Conservation (phyloP, 2,329 filamentous ascomycete genomes). For the Colletotrichum lindemuthianum region DNA sequence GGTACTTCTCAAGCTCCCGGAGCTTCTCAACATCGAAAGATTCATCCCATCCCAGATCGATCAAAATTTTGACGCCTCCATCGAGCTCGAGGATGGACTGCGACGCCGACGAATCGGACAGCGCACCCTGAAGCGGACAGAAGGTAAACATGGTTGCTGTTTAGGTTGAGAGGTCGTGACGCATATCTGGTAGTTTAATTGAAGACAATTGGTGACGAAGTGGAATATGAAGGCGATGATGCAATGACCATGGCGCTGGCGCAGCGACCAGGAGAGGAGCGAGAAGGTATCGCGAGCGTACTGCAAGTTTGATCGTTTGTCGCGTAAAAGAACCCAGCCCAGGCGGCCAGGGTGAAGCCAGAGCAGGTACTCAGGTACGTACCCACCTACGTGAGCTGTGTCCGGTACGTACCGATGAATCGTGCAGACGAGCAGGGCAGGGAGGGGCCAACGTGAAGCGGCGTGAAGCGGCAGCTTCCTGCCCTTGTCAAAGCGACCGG, state of each 20-base stretch:
- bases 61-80: constrained; percentile 92
- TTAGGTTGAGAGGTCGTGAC: constrained; percentile 15
- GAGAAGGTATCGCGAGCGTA: constrained; percentile 2
- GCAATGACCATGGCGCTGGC: constrained; percentile 27
- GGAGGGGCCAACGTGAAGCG: constrained; percentile 17
- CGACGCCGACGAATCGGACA: constrained; percentile 85
- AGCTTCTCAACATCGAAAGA: constrained; percentile 85
- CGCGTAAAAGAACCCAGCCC: constrained; percentile 29
- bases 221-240: neutral
- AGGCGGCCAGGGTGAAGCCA: neutral
- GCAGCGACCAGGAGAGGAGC: neutral
- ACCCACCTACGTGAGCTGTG: too few species aligned
- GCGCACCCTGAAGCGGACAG: constrained; percentile 89
- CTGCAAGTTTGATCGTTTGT: neutral
- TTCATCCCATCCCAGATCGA: constrained; percentile 97
- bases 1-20: constrained; percentile 88
- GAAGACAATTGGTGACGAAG: neutral
- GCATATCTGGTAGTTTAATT: constrained; percentile 6
- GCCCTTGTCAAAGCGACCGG: neutral
- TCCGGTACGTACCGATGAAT: constrained; percentile 19
- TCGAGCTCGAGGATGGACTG: constrained; percentile 98
- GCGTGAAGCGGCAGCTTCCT: neutral
- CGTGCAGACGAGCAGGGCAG: constrained; percentile 1
- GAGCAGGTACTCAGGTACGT: neutral
- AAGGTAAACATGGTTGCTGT: constrained; percentile 85